Evolutionary conservation across 768 basidiomycete species (phyloP).

Genomic region (Cyclocybe aegerita): DNA sequence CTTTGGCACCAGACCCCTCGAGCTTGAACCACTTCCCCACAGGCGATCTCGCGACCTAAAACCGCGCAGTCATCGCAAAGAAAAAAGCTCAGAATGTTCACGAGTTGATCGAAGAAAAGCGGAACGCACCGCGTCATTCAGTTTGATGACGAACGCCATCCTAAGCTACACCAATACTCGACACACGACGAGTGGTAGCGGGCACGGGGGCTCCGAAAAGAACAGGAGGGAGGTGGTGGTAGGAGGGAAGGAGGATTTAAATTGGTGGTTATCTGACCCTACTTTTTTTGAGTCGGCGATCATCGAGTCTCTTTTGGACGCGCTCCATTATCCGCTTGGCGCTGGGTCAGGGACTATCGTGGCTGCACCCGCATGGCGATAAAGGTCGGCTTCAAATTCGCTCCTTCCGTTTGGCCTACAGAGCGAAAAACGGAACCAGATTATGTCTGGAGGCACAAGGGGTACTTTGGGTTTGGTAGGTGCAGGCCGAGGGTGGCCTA

Average conservation of each 20-base stretch:
- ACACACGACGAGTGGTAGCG: not conserved
- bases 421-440: too few relatives aligned
- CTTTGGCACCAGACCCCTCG: slow-evolving; percentile 67
- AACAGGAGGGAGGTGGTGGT: not conserved
- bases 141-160: slow-evolving; percentile 17
- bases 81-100: slow-evolving; percentile 3
- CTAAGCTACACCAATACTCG: not conserved
- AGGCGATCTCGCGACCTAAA: slow-evolving; percentile 44
- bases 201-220: not conserved
- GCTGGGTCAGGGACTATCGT: not conserved
- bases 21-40: slow-evolving; percentile 71
- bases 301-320: slow-evolving; percentile 1
- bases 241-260: not conserved
- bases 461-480: too few relatives aligned
- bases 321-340: not conserved
- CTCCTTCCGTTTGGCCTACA: not conserved
- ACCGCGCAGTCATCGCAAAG: not conserved
- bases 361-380: not conserved
- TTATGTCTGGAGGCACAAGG: too few relatives aligned
- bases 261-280: too few relatives aligned
- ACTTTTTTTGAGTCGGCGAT: not conserved
- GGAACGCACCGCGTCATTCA: slow-evolving; percentile 26
- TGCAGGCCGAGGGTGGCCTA: too few relatives aligned
- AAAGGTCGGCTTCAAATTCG: not conserved
- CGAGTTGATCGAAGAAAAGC: not conserved